Percentiles rank a stretch among this genome's conserved stretches.
These are phyloP conservation scores for Phytophthora melonis DNA, from an alignment of 352 stramenopile genomes.

Conservation along the genomic window DNA sequence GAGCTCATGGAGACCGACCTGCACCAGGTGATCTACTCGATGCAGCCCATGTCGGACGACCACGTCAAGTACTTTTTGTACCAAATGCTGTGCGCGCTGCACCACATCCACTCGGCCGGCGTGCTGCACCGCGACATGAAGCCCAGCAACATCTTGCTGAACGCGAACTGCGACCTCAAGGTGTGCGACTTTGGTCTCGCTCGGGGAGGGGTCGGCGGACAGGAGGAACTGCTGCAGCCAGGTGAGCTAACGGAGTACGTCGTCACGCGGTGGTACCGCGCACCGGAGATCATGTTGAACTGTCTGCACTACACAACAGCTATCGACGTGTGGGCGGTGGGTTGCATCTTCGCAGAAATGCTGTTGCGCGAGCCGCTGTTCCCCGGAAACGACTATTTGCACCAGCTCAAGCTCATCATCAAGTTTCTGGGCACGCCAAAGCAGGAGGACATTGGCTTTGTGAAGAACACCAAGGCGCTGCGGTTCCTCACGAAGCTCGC, in stretches of 20 bases:
- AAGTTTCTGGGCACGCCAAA: slow-evolving; percentile 76
- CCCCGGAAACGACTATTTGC: slow-evolving; percentile 86
- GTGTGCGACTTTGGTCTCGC: slow-evolving; percentile 84
- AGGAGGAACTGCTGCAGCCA: slow-evolving; percentile 11
- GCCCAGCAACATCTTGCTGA: slow-evolving; percentile 83
- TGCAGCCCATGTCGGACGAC: slow-evolving; percentile 91
- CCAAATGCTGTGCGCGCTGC: slow-evolving; percentile 80
- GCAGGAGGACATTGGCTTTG: slow-evolving; percentile 79
- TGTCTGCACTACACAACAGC: slow-evolving; percentile 95
- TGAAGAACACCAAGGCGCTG: slow-evolving; percentile 92
- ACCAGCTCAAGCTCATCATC: slow-evolving; percentile 87
- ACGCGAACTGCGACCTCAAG: slow-evolving; percentile 85
- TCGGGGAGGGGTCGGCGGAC: slow-evolving; percentile 56
- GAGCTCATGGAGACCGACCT: slow-evolving; percentile 98
- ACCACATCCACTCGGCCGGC: slow-evolving; percentile 96
- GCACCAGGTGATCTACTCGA: slow-evolving; percentile 97
- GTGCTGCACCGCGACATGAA: slow-evolving; percentile 89
- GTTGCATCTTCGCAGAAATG: slow-evolving; percentile 99
- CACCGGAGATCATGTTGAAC: slow-evolving; percentile 95
- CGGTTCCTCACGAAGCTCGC: slow-evolving; percentile 88
- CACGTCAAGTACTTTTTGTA: slow-evolving; percentile 88
- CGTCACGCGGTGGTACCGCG: slow-evolving; percentile 88
- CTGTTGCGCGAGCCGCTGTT: slow-evolving; percentile 97
- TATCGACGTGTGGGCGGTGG: slow-evolving; percentile 95
- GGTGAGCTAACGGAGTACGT: slow-evolving; percentile 72